Conservation (phyloP, 225 moss, liverwort and hornwort genomes). For the Polytrichum formosum region DNA sequence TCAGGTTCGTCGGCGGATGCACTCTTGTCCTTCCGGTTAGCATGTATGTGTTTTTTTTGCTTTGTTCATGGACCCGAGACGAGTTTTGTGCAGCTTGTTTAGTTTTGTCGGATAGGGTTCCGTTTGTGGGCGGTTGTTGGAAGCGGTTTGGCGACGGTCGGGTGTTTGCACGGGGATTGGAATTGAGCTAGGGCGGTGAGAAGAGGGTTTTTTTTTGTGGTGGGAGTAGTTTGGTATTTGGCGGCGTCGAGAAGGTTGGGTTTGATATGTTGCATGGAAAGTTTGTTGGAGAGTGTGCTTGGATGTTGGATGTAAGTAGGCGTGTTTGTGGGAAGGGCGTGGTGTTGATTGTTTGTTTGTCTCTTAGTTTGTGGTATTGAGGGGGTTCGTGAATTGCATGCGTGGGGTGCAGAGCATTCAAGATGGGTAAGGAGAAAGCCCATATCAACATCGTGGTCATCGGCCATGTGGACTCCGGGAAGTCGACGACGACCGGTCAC, state of each 20-base stretch:
- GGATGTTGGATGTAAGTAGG: not conserved
- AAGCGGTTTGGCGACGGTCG: too few species aligned
- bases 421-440: slow-evolving; percentile 68
- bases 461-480: slow-evolving; percentile 73
- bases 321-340: not conserved
- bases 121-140: too few species aligned
- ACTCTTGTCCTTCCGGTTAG: not conserved
- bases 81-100: not conserved
- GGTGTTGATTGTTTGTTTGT: too few species aligned
- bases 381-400: too few species aligned
- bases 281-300: not conserved
- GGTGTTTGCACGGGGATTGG: too few species aligned
- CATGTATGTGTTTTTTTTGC: too few species aligned
- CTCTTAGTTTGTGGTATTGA: not conserved
- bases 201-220: too few species aligned
- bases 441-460: slow-evolving; percentile 75
- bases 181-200: too few species aligned
- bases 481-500: slow-evolving; percentile 72
- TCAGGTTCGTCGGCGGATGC: not conserved
- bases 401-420: not conserved
- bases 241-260: not conserved
- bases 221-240: not conserved
- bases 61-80: too few species aligned
- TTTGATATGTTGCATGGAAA: too few species aligned
- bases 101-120: not conserved